Conservation (phyloP, 306 rosid species). For the Amphicarpaea edgeworthii region DNA sequence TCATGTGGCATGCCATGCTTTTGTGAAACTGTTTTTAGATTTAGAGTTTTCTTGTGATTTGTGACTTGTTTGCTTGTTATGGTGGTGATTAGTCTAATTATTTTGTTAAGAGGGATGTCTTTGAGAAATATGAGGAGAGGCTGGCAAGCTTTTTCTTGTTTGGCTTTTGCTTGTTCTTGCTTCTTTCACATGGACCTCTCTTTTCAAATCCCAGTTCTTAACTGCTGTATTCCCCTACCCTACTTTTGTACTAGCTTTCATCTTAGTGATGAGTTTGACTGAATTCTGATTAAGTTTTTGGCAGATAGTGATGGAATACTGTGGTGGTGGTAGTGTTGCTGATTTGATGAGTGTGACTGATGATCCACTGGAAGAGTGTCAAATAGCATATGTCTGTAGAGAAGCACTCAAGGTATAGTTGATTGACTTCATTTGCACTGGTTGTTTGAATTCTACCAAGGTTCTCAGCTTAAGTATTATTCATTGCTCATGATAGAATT, state of each 20-base stretch:
- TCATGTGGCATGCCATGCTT: slow-evolving; percentile 2
- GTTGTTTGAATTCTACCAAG: slow-evolving; percentile 37
- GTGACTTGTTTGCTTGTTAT: slow-evolving; percentile 11
- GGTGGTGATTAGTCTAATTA: slow-evolving; percentile 18
- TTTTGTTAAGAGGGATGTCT: slow-evolving; percentile 20
- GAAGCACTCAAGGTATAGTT: slow-evolving; percentile 88
- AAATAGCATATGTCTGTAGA: slow-evolving; percentile 93
- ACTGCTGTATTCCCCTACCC: background rate
- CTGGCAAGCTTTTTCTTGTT: background rate
- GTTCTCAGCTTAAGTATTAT: slow-evolving; percentile 20
- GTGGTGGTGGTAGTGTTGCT: slow-evolving; percentile 99
- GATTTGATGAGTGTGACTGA: slow-evolving; percentile 89
- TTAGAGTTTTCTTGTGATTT: slow-evolving; percentile 23
- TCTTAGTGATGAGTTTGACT: slow-evolving; percentile 25
- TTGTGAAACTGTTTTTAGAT: slow-evolving; percentile 25
- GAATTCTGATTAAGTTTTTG: slow-evolving; percentile 54
- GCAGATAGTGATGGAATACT: slow-evolving; percentile 99
- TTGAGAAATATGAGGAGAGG: slow-evolving; percentile 7
- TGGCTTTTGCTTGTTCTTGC: slow-evolving; percentile 32
- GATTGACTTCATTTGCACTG: slow-evolving; percentile 32
- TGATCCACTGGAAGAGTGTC: slow-evolving; percentile 92
- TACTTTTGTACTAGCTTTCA: background rate
- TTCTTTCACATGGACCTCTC: background rate
- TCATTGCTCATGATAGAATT: slow-evolving; percentile 31
- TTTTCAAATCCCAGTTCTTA: background rate